A percentile compares a stretch with the other conserved stretches of the same genome.
These are phyloP conservation scores for Verticillium tricorpus DNA, from an alignment of 2,329 filamentous ascomycete genomes.

Conservation along the genomic window DNA sequence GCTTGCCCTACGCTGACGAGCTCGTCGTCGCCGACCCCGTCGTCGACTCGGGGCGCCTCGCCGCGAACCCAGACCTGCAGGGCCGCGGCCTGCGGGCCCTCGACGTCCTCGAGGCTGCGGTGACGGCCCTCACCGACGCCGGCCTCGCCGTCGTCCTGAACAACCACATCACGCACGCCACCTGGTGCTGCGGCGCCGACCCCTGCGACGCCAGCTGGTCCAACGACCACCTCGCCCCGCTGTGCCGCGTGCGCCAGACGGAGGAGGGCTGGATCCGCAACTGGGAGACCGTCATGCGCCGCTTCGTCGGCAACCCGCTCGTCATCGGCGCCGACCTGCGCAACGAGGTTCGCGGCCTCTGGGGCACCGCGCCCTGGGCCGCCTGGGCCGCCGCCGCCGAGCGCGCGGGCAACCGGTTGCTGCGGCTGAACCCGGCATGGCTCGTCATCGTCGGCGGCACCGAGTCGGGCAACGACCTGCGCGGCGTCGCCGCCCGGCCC, in stretches of 20 bases:
- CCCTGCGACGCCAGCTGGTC: slow-evolving; percentile 64
- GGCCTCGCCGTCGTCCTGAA: slow-evolving; percentile 64
- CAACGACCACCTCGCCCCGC: slow-evolving; percentile 56
- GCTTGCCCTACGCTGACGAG: slow-evolving; percentile 65
- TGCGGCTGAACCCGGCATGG: slow-evolving; percentile 58
- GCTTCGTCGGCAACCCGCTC: slow-evolving; percentile 51
- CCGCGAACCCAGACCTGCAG: slow-evolving; percentile 54
- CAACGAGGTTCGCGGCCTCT: slow-evolving; percentile 65
- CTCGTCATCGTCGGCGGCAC: slow-evolving; percentile 65
- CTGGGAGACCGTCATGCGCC: slow-evolving; percentile 61
- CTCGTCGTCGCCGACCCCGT: slow-evolving; percentile 57
- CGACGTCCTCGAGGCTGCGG: slow-evolving; percentile 56
- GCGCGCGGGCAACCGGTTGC: slow-evolving; percentile 55
- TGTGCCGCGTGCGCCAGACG: slow-evolving; percentile 59
- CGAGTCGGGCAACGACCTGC: slow-evolving; percentile 62
- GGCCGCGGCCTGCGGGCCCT: slow-evolving; percentile 50
- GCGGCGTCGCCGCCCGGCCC: slow-evolving; percentile 49
- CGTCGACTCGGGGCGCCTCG: slow-evolving; percentile 44
- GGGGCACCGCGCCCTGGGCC: slow-evolving; percentile 65
- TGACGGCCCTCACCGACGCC: slow-evolving; percentile 54
- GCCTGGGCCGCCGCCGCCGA: slow-evolving; percentile 62
- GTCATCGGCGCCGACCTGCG: slow-evolving; percentile 64
- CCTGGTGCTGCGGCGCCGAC: slow-evolving; percentile 66
- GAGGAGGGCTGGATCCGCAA: slow-evolving; percentile 63
- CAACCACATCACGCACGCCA: slow-evolving; percentile 65